Evolutionary conservation across 805 yeast species (phyloP).

Genomic region (Kuraishia borneana): DNA sequence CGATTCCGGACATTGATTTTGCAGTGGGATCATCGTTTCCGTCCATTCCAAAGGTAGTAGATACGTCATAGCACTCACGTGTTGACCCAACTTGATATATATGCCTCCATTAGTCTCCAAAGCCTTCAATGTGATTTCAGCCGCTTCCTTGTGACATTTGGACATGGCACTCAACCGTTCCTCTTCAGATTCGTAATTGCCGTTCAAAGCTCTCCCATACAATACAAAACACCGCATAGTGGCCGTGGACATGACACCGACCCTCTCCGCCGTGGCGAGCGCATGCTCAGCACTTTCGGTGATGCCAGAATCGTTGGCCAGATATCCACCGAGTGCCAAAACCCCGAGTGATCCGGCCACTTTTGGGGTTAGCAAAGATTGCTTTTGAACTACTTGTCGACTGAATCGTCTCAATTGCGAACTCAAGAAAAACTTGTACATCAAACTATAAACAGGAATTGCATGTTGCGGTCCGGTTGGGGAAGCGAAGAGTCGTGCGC

Average conservation of each 20-base stretch:
- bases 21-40: slow-evolving; percentile 83
- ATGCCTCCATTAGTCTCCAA: slow-evolving; percentile 84
- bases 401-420: too few species aligned
- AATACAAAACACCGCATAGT: slow-evolving; percentile 61
- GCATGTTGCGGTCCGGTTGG: too few species aligned
- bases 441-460: too few species aligned
- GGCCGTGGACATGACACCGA: slow-evolving; percentile 56
- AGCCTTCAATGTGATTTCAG: slow-evolving; percentile 67
- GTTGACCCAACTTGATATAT: slow-evolving; percentile 92
- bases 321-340: neutral
- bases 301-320: neutral
- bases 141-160: slow-evolving; percentile 66
- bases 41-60: slow-evolving; percentile 93
- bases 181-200: slow-evolving; percentile 29
- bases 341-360: neutral
- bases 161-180: slow-evolving; percentile 41
- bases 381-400: neutral
- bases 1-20: slow-evolving; percentile 81
- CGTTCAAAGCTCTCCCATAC: slow-evolving; percentile 48
- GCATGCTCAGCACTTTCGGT: slow-evolving; percentile 9
- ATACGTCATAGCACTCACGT: slow-evolving; percentile 84
- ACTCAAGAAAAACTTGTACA: too few species aligned
- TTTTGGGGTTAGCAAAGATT: neutral
- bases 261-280: slow-evolving; percentile 31
- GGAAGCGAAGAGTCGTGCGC: too few species aligned